These are phyloP conservation scores for Sporothrix luriei DNA, from an alignment of 2,329 filamentous ascomycete genomes.

Conservation along the genomic window DNA sequence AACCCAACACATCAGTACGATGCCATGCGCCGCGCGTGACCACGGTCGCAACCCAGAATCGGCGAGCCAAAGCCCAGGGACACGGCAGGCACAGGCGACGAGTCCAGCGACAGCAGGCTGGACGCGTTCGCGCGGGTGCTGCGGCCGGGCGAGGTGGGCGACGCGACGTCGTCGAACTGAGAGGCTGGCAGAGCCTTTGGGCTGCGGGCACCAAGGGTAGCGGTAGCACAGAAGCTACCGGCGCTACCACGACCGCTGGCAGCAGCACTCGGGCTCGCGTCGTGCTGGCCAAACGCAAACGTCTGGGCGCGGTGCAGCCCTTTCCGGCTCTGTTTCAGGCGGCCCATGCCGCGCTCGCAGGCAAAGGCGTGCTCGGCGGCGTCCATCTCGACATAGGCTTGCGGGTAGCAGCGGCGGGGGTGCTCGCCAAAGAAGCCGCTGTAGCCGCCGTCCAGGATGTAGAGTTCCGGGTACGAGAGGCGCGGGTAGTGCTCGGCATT, in stretches of 20 bases:
- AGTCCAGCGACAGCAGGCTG: slow-evolving; percentile 32
- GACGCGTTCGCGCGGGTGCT: not conserved
- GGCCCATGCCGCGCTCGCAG: slow-evolving; percentile 92
- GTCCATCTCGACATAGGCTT: slow-evolving; percentile 96
- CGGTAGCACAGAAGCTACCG: too few relatives aligned
- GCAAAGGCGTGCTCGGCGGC: slow-evolving; percentile 88
- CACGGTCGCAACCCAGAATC: slow-evolving; percentile 54
- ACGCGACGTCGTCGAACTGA: slow-evolving; percentile 49
- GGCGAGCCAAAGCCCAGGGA: slow-evolving; percentile 47
- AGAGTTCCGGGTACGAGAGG: slow-evolving; percentile 94
- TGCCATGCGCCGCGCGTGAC: slow-evolving; percentile 62
- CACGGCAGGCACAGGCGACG: slow-evolving; percentile 48
- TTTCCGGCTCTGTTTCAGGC: slow-evolving; percentile 80
- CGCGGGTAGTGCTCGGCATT: slow-evolving; percentile 86
- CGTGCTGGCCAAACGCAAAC: slow-evolving; percentile 86
- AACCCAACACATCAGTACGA: slow-evolving; percentile 64
- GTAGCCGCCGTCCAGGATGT: slow-evolving; percentile 95
- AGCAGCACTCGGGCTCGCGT: slow-evolving; percentile 37
- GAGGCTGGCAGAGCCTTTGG: slow-evolving; percentile 36
- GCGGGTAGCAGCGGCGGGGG: slow-evolving; percentile 80
- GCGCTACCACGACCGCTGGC: not conserved
- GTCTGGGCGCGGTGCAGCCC: slow-evolving; percentile 88
- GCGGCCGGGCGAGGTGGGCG: slow-evolving; percentile 59
- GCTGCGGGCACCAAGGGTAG: slow-evolving; percentile 37
- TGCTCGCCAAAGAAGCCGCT: slow-evolving; percentile 86